Base-by-base conservation (phyloP, 345 rosid species). In the Melastoma malabathricum region DNA sequence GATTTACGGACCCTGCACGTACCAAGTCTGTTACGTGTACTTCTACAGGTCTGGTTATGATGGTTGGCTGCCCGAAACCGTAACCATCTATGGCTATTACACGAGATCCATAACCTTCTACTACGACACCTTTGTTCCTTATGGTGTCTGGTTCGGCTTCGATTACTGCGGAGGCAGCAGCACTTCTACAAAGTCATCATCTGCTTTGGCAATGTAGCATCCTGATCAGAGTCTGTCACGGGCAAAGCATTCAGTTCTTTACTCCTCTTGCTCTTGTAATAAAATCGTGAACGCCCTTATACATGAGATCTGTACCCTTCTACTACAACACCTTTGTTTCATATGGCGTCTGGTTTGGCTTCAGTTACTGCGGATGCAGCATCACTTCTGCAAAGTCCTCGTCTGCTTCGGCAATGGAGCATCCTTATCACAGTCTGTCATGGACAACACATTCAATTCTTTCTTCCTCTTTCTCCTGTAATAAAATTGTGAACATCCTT, bases 11-110 rank as follows among this genome's bases (percentile, higher is more conserved):
- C 86, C 90, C 8, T 79, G 90, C 59, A 75, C 75, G 39, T 60
- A 64, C 20, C 70, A 69, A 47, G 64, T 60, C 47, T 82, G 90
- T 63, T 82, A 79, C 64, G 64, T 77, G 51, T 69, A 79, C 74
- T 54, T 82, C 13, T 73, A 72, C 44, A 74, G 84, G 56, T 68
- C 58, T 15, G 84, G 86, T 59, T 71, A 60, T 8, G 90, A 82
- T 50, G 86, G 86, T 17, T 82, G 90, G 90, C 65, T 43, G 31
- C 90, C 90, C 3, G 71, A 63, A 56, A 64, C 63, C 50, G 78
- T 82, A 25, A 68, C 72, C 41, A 59, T 82, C 63, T 69, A 60
- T 46, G 86, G 90, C 27, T 43, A 64, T 20, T 56, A 75, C 59
- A 60, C 64, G 10, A 64, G 51, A 55, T 15, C 74, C 6, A 69